These are phyloP conservation scores for Pyrenophora tritici-repentis DNA, from an alignment of 2,329 filamentous ascomycete species.

Conservation along the genomic window DNA sequence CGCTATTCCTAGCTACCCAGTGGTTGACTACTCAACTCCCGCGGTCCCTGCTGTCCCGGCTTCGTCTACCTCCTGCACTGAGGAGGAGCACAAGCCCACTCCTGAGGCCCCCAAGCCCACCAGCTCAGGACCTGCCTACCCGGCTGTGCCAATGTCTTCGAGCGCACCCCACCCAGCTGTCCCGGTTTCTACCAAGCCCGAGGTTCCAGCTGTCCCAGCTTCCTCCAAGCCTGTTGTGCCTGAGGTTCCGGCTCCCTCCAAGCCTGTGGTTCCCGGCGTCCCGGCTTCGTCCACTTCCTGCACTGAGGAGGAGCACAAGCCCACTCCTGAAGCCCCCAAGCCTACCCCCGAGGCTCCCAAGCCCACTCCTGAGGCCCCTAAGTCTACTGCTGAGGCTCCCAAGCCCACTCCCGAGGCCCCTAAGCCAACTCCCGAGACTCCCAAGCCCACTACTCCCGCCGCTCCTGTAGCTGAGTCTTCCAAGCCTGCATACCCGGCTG, in stretches of 20 bases:
- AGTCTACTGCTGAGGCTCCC: too few relatives aligned
- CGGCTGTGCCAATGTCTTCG: constrained; percentile 23
- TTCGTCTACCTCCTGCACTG: constrained; percentile 7
- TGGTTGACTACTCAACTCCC: constrained; percentile 1
- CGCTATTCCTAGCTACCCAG: too few relatives aligned
- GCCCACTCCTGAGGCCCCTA: neutral
- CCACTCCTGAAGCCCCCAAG: neutral
- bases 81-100: constrained; percentile 10
- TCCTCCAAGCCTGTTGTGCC: constrained; percentile 54
- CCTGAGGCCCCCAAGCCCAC: constrained; percentile 7
- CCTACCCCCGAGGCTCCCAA: too few relatives aligned
- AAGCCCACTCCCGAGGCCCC: constrained; percentile 4
- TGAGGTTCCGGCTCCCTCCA: constrained; percentile 2
- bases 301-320: constrained; percentile 65
- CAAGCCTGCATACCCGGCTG: neutral
- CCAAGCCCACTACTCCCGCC: neutral
- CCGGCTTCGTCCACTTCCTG: constrained; percentile 62
- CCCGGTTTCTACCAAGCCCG: neutral
- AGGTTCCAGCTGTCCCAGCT: constrained; percentile 54
- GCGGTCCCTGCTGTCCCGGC: constrained; percentile 6
- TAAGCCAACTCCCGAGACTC: too few relatives aligned
- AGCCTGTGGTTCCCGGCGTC: constrained; percentile 9
- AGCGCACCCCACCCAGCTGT: constrained; percentile 29
- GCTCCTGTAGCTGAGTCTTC: constrained; percentile 11
- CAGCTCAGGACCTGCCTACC: constrained; percentile 8